These are phyloP conservation scores for Leccinum ochraceum DNA, from an alignment of 768 basidiomycete species.

Conservation along the genomic window DNA sequence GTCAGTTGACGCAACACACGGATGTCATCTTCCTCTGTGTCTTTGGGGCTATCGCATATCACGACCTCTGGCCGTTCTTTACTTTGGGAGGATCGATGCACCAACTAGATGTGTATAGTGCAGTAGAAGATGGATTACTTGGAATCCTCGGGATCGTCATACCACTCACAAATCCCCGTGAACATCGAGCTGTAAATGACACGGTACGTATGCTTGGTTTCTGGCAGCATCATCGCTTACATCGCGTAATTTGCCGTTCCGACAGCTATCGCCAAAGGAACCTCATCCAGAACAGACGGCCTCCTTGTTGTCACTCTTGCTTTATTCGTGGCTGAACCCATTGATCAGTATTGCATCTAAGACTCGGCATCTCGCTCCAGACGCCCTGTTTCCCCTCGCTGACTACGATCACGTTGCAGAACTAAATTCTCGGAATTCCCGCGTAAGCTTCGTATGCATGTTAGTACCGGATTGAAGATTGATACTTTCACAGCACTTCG, in stretches of 20 bases:
- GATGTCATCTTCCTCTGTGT: slow-evolving; percentile 3
- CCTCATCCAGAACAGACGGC: slow-evolving; percentile 43
- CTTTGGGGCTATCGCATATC: slow-evolving; percentile 5
- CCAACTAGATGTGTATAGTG: background rate
- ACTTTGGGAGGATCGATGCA: background rate
- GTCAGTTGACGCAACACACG: slow-evolving; percentile 18
- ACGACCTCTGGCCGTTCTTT: slow-evolving; percentile 13
- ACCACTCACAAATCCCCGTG: slow-evolving; percentile 8
- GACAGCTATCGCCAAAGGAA: background rate
- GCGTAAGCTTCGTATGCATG: slow-evolving; percentile 20
- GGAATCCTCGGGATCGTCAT: slow-evolving; percentile 8
- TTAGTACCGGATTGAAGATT: background rate
- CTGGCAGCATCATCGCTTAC: background rate
- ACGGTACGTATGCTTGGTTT: background rate
- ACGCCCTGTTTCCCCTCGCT: slow-evolving; percentile 47
- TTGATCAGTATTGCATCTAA: slow-evolving; percentile 44
- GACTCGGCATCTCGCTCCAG: slow-evolving; percentile 42
- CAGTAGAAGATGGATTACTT: background rate
- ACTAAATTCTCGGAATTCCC: slow-evolving; percentile 33
- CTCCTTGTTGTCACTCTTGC: slow-evolving; percentile 35
- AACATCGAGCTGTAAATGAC: slow-evolving; percentile 1
- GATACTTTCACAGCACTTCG: background rate
- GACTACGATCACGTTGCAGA: slow-evolving; percentile 43
- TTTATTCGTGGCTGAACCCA: slow-evolving; percentile 55
- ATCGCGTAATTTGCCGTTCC: slow-evolving; percentile 7